Evolutionary conservation across 306 rosid genomes (phyloP).

Genomic region (Urtica urens): DNA sequence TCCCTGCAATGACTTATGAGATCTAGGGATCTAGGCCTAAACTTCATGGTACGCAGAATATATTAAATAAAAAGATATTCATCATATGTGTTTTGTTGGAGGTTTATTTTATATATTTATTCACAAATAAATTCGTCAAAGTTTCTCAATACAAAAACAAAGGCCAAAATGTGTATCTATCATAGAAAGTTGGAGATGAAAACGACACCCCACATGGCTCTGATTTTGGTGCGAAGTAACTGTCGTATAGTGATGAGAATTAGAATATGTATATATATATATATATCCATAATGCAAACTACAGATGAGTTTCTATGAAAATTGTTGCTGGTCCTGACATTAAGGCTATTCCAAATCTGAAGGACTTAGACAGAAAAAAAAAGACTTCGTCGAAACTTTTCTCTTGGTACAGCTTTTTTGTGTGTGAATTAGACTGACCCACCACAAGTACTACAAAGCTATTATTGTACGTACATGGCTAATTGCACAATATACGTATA

Average conservation of each 20-base stretch:
- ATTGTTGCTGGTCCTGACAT: conserved; percentile 5
- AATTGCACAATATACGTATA: conserved; percentile 6
- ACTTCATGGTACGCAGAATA: neutral
- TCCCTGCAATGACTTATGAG: neutral
- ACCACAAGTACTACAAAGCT: conserved; percentile 7
- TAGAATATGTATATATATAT: too few species aligned
- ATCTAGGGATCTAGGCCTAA: neutral
- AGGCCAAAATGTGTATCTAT: neutral
- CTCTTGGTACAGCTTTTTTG: conserved; percentile 19
- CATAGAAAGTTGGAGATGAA: neutral
- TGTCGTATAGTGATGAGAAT: too few species aligned
- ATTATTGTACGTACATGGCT: neutral
- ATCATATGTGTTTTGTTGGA: conserved; percentile 3
- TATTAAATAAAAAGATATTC: neutral
- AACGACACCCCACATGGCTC: conserved; percentile 8
- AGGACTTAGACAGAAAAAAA: too few species aligned
- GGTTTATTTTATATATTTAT: too few species aligned
- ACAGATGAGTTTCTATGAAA: conserved; percentile 6
- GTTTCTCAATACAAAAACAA: neutral
- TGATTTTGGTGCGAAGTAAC: conserved; percentile 3
- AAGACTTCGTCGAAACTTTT: conserved; percentile 17
- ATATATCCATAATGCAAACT: neutral
- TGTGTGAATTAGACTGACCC: conserved; percentile 19
- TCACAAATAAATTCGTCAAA: conserved; percentile 1
- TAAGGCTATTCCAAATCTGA: conserved; percentile 8